Conservation (phyloP, 768 basidiomycete genomes). For the Tulasnella sp. region DNA sequence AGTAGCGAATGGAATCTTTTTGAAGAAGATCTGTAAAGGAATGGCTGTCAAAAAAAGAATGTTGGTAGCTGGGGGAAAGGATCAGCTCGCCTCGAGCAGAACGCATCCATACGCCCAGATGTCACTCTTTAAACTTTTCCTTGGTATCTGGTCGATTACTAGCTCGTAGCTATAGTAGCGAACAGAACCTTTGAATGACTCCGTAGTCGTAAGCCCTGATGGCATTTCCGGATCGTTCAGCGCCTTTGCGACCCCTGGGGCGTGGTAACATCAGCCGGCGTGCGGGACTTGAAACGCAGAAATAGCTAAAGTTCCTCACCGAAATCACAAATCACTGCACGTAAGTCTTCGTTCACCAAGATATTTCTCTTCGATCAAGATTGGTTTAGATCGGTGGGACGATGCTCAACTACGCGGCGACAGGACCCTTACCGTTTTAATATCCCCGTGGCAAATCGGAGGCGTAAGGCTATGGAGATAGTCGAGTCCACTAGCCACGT, state of each 20-base stretch:
- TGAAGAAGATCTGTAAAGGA: background rate
- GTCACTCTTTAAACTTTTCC: constrained; percentile 1
- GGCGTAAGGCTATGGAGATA: background rate
- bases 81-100: background rate
- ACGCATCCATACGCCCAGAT: constrained; percentile 12
- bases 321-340: background rate
- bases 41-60: background rate
- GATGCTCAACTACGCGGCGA: background rate
- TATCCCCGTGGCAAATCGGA: constrained; percentile 7
- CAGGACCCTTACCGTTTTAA: background rate
- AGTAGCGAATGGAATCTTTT: background rate
- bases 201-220: background rate
- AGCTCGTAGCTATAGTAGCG: background rate
- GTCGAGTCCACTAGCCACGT: background rate
- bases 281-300: background rate
- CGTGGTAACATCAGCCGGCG: too few relatives aligned
- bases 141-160: background rate
- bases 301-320: background rate
- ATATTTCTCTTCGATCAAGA: background rate
- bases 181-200: background rate
- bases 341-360: background rate
- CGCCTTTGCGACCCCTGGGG: background rate
- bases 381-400: background rate
- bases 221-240: background rate
- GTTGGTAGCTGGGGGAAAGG: background rate